These are phyloP conservation scores for Claviceps digitariae DNA, from an alignment of 2,329 filamentous ascomycete species.

Conservation along the genomic window DNA sequence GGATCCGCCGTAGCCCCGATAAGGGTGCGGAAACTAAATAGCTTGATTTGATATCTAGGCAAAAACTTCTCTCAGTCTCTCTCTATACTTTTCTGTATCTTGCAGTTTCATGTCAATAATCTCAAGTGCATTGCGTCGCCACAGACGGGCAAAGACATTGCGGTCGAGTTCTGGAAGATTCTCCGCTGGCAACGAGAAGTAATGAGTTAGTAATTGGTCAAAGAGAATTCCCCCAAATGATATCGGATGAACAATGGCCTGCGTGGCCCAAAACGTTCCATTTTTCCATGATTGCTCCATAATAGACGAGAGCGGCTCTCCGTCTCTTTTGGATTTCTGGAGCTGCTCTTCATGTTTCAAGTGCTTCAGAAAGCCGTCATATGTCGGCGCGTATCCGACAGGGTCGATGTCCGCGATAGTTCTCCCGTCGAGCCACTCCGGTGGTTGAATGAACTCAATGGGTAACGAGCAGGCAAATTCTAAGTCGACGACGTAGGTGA, in stretches of 20 bases:
- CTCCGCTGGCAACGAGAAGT: not conserved
- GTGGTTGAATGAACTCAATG: conserved; percentile 12
- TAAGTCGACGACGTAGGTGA: conserved; percentile 19
- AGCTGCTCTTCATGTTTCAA: not conserved
- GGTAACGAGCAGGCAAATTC: conserved; percentile 20
- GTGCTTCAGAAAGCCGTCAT: not conserved
- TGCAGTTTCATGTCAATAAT: not conserved
- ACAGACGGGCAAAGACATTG: not conserved
- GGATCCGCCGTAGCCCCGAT: no score
- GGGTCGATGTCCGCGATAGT: not conserved
- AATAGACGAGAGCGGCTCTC: not conserved
- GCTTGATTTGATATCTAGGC: not conserved
- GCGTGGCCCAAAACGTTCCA: not conserved
- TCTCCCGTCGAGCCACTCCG: conserved; percentile 19
- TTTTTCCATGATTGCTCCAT: not conserved
- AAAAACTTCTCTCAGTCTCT: not conserved
- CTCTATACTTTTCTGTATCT: not conserved
- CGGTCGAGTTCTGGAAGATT: not conserved
- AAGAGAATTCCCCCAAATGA: not conserved
- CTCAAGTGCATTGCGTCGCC: not conserved
- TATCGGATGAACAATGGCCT: not conserved
- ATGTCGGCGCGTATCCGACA: not conserved
- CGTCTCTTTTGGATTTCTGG: not conserved
- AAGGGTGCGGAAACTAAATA: not conserved
- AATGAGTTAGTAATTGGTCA: not conserved